Evolutionary conservation across 345 rosid genomes (phyloP).

Genomic region (Eucalyptus tenuipes): DNA sequence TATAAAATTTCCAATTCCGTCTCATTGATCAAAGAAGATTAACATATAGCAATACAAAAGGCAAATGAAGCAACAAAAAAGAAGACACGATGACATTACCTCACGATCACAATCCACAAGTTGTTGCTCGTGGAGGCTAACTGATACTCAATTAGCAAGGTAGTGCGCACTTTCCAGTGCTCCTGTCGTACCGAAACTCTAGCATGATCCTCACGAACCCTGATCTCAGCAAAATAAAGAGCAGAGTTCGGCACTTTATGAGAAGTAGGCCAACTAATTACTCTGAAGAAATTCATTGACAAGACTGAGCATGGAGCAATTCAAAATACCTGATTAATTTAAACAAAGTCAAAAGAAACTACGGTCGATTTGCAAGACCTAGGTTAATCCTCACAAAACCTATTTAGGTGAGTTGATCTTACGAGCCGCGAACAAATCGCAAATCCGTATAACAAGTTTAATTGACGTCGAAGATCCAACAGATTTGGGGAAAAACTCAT

Average conservation of each 20-base stretch:
- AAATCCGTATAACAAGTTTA: not conserved
- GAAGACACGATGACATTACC: slow-evolving; percentile 18
- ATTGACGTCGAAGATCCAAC: not conserved
- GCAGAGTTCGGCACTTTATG: not conserved
- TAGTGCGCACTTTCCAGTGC: slow-evolving; percentile 87
- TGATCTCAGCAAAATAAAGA: not conserved
- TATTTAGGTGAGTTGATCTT: not conserved
- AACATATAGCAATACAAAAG: not conserved
- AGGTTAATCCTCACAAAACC: not conserved
- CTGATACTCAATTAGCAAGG: slow-evolving; percentile 69
- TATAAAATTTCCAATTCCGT: not conserved
- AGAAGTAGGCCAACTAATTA: not conserved
- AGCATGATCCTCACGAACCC: slow-evolving; percentile 98
- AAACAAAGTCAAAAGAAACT: not conserved
- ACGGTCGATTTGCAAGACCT: not conserved
- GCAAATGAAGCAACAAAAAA: not conserved
- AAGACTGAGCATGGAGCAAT: not conserved
- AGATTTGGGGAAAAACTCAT: not conserved
- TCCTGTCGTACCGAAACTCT: slow-evolving; percentile 91
- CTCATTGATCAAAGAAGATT: not conserved
- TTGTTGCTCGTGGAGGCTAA: slow-evolving; percentile 94
- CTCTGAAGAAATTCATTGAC: not conserved
- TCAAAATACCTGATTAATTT: not conserved
- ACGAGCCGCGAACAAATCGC: not conserved
- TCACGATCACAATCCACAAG: slow-evolving; percentile 96